Percentiles rank a stretch among this genome's conserved stretches.
phyloP scores from a whole-genome alignment of 2,329 filamentous ascomycete species.

The Colletotrichum nymphaeae region DNA sequence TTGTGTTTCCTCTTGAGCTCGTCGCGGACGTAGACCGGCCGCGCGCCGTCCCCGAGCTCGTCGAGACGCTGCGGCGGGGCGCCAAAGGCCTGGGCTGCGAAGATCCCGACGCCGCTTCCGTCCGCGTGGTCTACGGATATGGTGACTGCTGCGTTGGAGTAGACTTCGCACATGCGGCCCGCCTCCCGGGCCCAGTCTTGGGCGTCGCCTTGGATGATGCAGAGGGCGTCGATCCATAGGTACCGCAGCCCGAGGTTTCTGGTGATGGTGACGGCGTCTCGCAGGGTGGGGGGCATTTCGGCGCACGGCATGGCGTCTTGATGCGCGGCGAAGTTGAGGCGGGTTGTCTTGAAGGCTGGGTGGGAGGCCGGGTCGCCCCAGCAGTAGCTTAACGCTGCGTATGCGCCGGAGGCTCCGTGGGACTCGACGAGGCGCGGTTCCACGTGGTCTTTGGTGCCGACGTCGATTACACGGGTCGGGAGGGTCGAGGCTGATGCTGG shows the following conservation, averaged over 20 bases:
- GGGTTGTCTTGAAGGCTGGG: neutral
- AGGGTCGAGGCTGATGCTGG: neutral
- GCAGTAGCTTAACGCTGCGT: conserved; percentile 8
- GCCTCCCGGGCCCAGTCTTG: neutral
- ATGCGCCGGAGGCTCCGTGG: neutral
- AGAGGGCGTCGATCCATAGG: conserved; percentile 11
- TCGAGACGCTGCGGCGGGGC: neutral
- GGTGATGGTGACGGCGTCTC: neutral
- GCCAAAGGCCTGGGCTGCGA: neutral
- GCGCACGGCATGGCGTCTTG: neutral
- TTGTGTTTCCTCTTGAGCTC: neutral
- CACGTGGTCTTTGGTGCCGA: neutral
- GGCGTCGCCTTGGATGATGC: conserved; percentile 5
- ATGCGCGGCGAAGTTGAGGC: neutral
- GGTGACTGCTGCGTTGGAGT: neutral
- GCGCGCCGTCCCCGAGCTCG: neutral
- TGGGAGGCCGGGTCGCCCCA: neutral
- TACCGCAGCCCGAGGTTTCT: neutral
- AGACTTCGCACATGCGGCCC: neutral
- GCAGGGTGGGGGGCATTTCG: neutral
- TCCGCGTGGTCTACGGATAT: neutral
- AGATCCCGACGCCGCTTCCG: neutral
- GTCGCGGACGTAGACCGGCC: neutral
- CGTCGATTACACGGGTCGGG: neutral
- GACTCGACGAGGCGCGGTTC: neutral